Percentiles rank a stretch among this genome's conserved stretches.
Evolutionary conservation across 805 yeast genomes (phyloP).

Genomic region (Schwanniomyces pseudopolymorphus): DNA sequence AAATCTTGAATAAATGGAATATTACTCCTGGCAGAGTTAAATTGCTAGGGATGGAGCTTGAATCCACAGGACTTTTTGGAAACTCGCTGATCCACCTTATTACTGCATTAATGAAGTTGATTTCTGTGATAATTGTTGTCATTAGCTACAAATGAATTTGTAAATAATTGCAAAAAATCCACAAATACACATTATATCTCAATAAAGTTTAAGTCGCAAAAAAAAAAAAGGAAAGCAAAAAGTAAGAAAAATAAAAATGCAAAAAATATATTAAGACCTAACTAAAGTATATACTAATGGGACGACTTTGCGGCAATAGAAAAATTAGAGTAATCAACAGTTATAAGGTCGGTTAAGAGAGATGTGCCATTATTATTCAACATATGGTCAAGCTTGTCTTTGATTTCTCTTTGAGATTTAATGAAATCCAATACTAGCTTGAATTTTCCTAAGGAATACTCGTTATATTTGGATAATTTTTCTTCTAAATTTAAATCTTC

Average conservation of each 20-base stretch:
- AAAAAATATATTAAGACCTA: background rate
- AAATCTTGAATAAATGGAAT: slow-evolving; percentile 9
- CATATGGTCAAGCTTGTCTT: slow-evolving; percentile 23
- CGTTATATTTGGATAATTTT: slow-evolving; percentile 47
- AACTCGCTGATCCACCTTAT: slow-evolving; percentile 24
- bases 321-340: slow-evolving; percentile 43
- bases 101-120: slow-evolving; percentile 13
- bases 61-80: slow-evolving; percentile 15
- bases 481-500: slow-evolving; percentile 38
- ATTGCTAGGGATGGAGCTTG: slow-evolving; percentile 7
- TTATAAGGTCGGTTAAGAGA: slow-evolving; percentile 36
- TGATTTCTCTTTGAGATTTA: slow-evolving; percentile 35
- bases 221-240: background rate
- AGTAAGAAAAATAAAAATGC: slow-evolving; percentile 1
- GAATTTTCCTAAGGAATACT: slow-evolving; percentile 41
- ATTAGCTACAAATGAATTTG: background rate
- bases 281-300: slow-evolving; percentile 13
- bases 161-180: background rate
- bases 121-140: slow-evolving; percentile 4
- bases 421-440: slow-evolving; percentile 44
- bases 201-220: background rate
- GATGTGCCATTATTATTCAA: slow-evolving; percentile 10
- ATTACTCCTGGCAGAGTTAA: slow-evolving; percentile 14
- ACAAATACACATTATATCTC: slow-evolving; percentile 3
- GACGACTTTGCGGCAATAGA: slow-evolving; percentile 37